These are phyloP conservation scores for Vishniacozyma victoriae DNA, from an alignment of 768 basidiomycete genomes.

Conservation along the genomic window DNA sequence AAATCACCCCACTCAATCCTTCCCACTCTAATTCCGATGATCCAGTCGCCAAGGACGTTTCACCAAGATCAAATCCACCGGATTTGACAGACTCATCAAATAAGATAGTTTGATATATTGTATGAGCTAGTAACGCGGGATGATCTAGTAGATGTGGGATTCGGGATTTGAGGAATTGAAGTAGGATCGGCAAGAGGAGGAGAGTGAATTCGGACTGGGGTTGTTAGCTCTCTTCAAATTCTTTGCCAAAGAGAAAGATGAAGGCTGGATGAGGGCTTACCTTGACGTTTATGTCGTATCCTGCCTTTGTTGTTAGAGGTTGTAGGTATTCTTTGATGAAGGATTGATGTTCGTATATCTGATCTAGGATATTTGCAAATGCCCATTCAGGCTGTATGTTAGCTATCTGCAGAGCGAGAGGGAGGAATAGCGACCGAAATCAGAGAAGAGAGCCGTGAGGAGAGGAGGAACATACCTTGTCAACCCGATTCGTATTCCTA, in stretches of 20 bases:
- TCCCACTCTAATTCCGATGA: constrained; percentile 53
- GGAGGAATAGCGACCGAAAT: background rate
- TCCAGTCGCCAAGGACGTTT: constrained; percentile 29
- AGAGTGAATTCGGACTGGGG: constrained; percentile 73
- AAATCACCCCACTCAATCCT: constrained; percentile 73
- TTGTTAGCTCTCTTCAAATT: background rate
- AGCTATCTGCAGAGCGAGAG: background rate
- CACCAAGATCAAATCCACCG: constrained; percentile 61
- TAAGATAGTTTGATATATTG: constrained; percentile 81
- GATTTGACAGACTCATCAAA: constrained; percentile 76
- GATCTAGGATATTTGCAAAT: constrained; percentile 82
- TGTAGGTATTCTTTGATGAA: constrained; percentile 77
- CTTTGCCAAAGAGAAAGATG: background rate
- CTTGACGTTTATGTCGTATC: constrained; percentile 67
- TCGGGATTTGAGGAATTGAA: constrained; percentile 67
- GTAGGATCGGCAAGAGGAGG: constrained; percentile 69
- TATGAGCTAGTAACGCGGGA: constrained; percentile 86
- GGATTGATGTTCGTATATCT: constrained; percentile 71
- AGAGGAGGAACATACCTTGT: constrained; percentile 61
- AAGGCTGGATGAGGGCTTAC: constrained; percentile 55
- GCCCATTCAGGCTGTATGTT: constrained; percentile 85
- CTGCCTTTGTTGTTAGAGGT: constrained; percentile 59
- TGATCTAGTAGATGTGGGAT: constrained; percentile 67
- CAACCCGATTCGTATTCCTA: constrained; percentile 79
- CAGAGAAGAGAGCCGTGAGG: background rate